Conservation (phyloP, 371 early-diverging fungal genomes). For the Actinomortierella wolfii region DNA sequence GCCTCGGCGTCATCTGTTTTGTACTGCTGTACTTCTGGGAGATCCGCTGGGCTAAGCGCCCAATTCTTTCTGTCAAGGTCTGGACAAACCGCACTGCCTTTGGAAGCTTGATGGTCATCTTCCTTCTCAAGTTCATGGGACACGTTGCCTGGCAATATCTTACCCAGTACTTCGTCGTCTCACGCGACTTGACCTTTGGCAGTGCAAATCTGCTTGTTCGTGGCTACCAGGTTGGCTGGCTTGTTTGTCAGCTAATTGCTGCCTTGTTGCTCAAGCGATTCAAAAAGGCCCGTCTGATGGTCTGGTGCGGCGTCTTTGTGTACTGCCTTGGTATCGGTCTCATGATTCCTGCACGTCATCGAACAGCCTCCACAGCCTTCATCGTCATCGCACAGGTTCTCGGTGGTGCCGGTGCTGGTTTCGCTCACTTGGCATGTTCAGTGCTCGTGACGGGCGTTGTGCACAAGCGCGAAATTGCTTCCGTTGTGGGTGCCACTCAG, state of each 20-base stretch:
- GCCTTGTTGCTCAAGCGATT: constrained; percentile 44
- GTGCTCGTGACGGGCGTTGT: no score
- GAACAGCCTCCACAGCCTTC: constrained; percentile 35
- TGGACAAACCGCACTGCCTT: no score
- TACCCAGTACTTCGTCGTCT: background rate
- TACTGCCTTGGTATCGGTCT: constrained; percentile 42
- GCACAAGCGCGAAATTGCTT: no score
- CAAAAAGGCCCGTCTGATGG: background rate
- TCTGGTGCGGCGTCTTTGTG: background rate
- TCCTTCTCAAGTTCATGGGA: no score
- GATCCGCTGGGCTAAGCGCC: no score
- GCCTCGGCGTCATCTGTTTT: no score
- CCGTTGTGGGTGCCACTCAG: no score
- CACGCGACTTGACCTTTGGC: background rate
- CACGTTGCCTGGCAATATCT: background rate
- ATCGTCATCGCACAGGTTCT: constrained; percentile 47
- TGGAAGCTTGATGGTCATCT: no score
- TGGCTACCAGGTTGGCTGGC: constrained; percentile 44
- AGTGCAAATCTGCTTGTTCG: constrained; percentile 17
- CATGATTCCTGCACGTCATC: constrained; percentile 51
- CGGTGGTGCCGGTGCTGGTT: constrained; percentile 47
- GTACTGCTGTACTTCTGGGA: no score
- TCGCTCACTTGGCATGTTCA: constrained; percentile 1
- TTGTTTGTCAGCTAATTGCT: constrained; percentile 29
- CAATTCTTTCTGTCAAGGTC: no score